Evolutionary conservation across 257 asterid genomes (phyloP).

Genomic region (Ligustrum vulgare): DNA sequence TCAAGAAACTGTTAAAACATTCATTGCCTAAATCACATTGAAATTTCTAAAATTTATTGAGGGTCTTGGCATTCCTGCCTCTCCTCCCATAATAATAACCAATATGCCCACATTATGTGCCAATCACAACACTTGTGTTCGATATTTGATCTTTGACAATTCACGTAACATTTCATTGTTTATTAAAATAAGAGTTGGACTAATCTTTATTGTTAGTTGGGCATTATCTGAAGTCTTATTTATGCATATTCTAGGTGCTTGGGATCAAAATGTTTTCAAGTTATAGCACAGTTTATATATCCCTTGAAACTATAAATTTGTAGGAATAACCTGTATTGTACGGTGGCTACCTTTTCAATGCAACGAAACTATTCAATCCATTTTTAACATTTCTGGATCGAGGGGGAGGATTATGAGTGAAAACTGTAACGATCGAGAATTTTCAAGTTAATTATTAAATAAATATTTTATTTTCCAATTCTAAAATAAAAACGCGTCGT

Average conservation of each 20-base stretch:
- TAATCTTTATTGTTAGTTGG: not conserved
- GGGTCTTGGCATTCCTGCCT: not conserved
- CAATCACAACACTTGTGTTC: not conserved
- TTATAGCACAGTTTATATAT: not conserved
- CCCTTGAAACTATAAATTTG: not conserved
- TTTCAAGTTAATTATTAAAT: no score
- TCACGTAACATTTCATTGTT: not conserved
- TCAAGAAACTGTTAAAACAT: not conserved
- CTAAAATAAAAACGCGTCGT: no score
- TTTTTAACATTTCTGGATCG: conserved; percentile 88
- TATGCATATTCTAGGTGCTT: not conserved
- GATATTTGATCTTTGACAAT: not conserved
- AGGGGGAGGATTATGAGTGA: no score
- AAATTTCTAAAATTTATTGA: not conserved
- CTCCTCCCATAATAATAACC: not conserved
- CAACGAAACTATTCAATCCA: conserved; percentile 93
- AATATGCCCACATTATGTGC: not conserved
- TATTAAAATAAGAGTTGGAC: not conserved
- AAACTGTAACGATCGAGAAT: no score
- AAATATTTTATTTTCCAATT: no score
- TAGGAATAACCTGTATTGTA: conserved; percentile 23
- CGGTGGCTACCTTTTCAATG: conserved; percentile 97
- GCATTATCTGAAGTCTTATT: not conserved
- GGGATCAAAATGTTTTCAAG: conserved; percentile 1
- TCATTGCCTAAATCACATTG: not conserved